phyloP scores from a whole-genome alignment of 2,329 filamentous ascomycete species.

The Penicillium sp. region DNA sequence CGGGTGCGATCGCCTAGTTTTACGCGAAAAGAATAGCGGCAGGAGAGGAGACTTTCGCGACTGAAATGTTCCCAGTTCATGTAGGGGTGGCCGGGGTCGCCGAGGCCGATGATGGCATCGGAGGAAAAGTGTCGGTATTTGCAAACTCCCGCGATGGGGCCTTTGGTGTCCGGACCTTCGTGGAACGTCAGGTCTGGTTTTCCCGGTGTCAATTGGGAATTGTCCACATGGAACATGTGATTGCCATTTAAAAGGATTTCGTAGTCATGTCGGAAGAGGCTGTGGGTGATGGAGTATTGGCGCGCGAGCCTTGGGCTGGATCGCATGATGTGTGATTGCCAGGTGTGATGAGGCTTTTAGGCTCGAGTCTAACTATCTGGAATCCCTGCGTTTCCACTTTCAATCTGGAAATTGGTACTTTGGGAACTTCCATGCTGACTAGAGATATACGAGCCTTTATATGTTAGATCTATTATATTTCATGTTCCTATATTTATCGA shows the following conservation, averaged over 20 bases:
- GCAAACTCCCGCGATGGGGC: conserved; percentile 29
- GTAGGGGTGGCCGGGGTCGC: conserved; percentile 26
- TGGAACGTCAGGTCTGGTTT: conserved; percentile 39
- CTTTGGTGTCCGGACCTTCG: conserved; percentile 24
- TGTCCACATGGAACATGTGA: conserved; percentile 28
- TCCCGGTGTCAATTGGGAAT: conserved; percentile 28
- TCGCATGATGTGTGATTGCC: background rate
- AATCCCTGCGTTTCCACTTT: too few relatives aligned
- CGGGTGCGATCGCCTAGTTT: conserved; percentile 17
- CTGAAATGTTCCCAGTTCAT: conserved; percentile 34
- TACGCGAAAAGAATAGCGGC: conserved; percentile 32
- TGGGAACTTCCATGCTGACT: too few relatives aligned
- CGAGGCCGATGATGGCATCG: conserved; percentile 34
- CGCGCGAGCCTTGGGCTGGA: background rate
- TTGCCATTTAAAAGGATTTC: conserved; percentile 20
- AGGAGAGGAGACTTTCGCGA: conserved; percentile 23
- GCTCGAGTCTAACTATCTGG: background rate
- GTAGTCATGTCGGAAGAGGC: conserved; percentile 24
- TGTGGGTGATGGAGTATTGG: conserved; percentile 28
- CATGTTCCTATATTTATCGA: background rate
- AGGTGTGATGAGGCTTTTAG: background rate
- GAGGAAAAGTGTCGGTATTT: conserved; percentile 37
- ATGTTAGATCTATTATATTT: background rate
- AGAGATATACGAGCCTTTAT: background rate
- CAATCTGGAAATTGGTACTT: too few relatives aligned